Evolutionary conservation across 805 yeast species (phyloP), one percentile per base, ranked within the genome.

Genomic region (Osmozyma mogii): DNA sequence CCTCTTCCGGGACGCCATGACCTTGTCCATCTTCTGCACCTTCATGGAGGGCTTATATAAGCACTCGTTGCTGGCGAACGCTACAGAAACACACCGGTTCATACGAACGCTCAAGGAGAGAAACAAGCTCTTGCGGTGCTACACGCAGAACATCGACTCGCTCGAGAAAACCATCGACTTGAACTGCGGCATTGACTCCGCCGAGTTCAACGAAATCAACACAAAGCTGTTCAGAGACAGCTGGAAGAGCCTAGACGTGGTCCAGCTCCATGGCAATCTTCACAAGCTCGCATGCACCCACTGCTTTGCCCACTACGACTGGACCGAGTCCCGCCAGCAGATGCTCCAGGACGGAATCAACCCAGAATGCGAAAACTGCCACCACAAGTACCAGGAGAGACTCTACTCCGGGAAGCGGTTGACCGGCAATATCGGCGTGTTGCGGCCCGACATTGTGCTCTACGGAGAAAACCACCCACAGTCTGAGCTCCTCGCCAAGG

Each of bases 381-480:
- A 68, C 27, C 67, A 64, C 8, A 61, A 64, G 21, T 77, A 70
- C 37, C 60, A 68, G 31, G 70, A 70, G 27, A 62, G 95, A 27
- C 58, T 69, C 9, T 63, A 61, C 33, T 54, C 64, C 11, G 97
- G 97, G 3, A 87, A 87, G 52, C 57, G 98, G 32, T 50, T 71
- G 6, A 74, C 82, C 1, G 79, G 84, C 0, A 61, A 63, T 24
- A 72, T 79, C 4, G 98, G 98, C 1, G 55, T 74, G 15, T 58
- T 92, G 25, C 67, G 96, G 33, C 98, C 98, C 4, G 81, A 81
- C 45, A 87, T 89, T 34, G 95, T 89, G 2, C 64, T 89, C 14
- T 89, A 89, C 52, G 96, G 96, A 2, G 97, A 89, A 49, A 78
- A 87, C 45, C 97, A 89, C 54, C 96, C 96, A 1, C 74, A 75